These are phyloP conservation scores for Vanilla planifolia DNA, from an alignment of 106 monocot genomes.

Conservation along the genomic window DNA sequence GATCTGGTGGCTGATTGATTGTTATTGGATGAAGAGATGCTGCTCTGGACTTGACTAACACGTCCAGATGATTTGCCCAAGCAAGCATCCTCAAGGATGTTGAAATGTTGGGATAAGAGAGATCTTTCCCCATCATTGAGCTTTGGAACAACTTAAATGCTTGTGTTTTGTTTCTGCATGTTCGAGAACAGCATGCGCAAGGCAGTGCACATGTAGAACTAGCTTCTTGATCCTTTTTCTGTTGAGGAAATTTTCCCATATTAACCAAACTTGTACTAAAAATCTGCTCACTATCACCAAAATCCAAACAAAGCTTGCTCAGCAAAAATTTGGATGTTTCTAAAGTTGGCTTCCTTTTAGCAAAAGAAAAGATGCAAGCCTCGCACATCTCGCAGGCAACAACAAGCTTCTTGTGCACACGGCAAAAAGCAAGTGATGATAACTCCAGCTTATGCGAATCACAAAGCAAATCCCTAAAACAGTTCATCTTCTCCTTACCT, in stretches of 20 bases:
- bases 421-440: neutral
- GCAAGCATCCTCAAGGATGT: neutral
- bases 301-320: neutral
- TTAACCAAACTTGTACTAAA: neutral
- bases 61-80: constrained; percentile 1
- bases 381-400: neutral
- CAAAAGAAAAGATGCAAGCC: neutral
- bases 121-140: constrained; percentile 11
- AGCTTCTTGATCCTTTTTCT: neutral
- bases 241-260: neutral
- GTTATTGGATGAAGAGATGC: neutral
- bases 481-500: neutral
- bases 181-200: constrained; percentile 53
- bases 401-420: neutral
- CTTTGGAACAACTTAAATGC: constrained; percentile 16
- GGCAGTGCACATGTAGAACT: neutral
- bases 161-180: constrained; percentile 13
- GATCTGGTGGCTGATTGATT: constrained; percentile 7
- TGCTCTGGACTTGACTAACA: constrained; percentile 5
- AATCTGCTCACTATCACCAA: neutral
- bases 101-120: constrained; percentile 11
- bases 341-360: neutral
- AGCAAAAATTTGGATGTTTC: neutral
- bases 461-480: constrained; percentile 12
- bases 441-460: constrained; percentile 16